Conservation (phyloP, 495 filamentous ascomycete species). For the Neurospora pannonica region DNA sequence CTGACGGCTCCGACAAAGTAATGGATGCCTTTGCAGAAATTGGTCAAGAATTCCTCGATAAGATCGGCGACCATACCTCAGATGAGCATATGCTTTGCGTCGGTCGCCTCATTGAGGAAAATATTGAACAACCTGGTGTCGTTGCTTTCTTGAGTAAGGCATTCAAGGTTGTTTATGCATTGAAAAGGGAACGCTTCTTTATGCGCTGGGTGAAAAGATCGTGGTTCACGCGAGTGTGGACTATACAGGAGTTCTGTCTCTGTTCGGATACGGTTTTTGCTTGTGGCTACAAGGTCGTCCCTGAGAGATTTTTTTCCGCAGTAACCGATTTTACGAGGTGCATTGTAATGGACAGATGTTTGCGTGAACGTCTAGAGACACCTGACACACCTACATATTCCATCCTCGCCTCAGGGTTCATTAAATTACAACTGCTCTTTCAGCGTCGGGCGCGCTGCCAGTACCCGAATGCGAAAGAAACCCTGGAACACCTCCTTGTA, state of each 20-base stretch:
- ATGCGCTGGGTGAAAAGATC: background rate
- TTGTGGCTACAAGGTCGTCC: constrained; percentile 3
- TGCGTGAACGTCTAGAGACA: background rate
- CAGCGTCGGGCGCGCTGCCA: background rate
- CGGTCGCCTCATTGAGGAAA: background rate
- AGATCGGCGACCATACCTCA: background rate
- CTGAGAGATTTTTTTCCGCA: background rate
- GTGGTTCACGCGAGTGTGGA: constrained; percentile 25
- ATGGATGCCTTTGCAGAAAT: background rate
- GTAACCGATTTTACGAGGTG: background rate
- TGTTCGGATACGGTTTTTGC: constrained; percentile 16
- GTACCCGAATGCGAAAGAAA: background rate
- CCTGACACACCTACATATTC: background rate
- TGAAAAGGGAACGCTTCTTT: background rate
- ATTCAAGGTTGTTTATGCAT: background rate
- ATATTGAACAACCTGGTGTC: background rate
- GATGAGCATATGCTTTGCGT: background rate
- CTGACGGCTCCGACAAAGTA: background rate
- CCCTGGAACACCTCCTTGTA: background rate
- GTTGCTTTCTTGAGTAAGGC: background rate
- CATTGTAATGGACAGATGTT: background rate
- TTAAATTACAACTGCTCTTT: accelerated
- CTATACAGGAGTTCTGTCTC: constrained; percentile 22
- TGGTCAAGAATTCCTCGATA: background rate
- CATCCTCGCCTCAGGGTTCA: background rate